Percentiles rank a stretch among this genome's conserved stretches.
phyloP scores from a whole-genome alignment of 2,329 filamentous ascomycete species.

The Paraphaeosphaeria sporulosa region DNA sequence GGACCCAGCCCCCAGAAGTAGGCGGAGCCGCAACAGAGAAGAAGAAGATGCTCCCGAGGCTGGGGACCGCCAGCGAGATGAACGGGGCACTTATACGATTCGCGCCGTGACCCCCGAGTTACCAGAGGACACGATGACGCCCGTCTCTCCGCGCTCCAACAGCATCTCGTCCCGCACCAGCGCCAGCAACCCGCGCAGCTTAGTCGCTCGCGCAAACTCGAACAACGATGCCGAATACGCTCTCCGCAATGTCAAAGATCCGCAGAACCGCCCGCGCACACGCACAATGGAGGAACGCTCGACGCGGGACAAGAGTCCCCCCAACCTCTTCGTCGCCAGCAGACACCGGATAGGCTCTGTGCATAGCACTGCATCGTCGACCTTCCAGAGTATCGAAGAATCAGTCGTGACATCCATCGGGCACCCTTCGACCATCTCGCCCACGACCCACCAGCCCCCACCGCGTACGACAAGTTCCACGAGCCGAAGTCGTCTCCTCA shows the following conservation, averaged over 20 bases:
- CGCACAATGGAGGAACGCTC: slow-evolving; percentile 58
- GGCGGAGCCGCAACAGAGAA: slow-evolving; percentile 36
- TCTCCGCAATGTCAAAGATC: slow-evolving; percentile 50
- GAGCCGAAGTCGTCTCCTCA: slow-evolving; percentile 40
- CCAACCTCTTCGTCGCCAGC: slow-evolving; percentile 54
- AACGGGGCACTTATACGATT: slow-evolving; percentile 51
- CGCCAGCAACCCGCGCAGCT: slow-evolving; percentile 35
- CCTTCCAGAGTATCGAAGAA: slow-evolving; percentile 55
- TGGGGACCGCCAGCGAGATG: slow-evolving; percentile 31
- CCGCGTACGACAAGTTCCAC: slow-evolving; percentile 41
- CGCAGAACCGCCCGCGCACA: slow-evolving; percentile 62
- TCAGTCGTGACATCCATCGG: slow-evolving; percentile 51
- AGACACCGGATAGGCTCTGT: slow-evolving; percentile 75
- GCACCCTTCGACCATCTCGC: slow-evolving; percentile 50
- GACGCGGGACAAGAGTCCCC: slow-evolving; percentile 51
- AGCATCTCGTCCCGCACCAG: slow-evolving; percentile 30
- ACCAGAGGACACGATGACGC: slow-evolving; percentile 31
- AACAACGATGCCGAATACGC: slow-evolving; percentile 43
- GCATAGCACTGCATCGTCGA: slow-evolving; percentile 67
- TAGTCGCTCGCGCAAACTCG: slow-evolving; percentile 41
- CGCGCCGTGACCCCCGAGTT: slow-evolving; percentile 72
- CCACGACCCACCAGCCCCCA: slow-evolving; percentile 32
- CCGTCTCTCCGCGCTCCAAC: too few species aligned
- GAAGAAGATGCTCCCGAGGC: slow-evolving; percentile 35
- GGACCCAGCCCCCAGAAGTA: too few species aligned